Percentiles rank a stretch among this genome's conserved stretches.
Conservation (phyloP, 2,329 filamentous ascomycete genomes). For the Hymenoscyphus salicellus region DNA sequence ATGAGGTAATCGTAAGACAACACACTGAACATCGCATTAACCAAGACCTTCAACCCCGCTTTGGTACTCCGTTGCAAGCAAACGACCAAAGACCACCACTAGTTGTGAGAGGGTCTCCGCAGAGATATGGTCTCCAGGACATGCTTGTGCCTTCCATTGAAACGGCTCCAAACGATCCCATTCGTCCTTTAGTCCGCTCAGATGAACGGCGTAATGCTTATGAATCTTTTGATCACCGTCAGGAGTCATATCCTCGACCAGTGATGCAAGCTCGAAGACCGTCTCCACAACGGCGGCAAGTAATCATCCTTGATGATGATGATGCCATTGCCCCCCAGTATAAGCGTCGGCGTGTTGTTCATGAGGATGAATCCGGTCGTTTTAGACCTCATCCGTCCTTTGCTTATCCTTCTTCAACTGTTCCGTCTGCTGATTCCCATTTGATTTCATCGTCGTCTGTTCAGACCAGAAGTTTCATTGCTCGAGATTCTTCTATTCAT, state of each 20-base stretch:
- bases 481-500: slow-evolving; percentile 17
- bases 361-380: slow-evolving; percentile 30
- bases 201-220: slow-evolving; percentile 21
- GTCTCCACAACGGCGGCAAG: slow-evolving; percentile 28
- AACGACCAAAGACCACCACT: slow-evolving; percentile 29
- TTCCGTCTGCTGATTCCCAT: slow-evolving; percentile 28
- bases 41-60: slow-evolving; percentile 21
- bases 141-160: slow-evolving; percentile 37
- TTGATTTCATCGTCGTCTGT: slow-evolving; percentile 24
- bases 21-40: slow-evolving; percentile 26
- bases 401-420: slow-evolving; percentile 23
- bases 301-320: slow-evolving; percentile 36
- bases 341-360: slow-evolving; percentile 32
- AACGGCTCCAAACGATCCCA: slow-evolving; percentile 27
- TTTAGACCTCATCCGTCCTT: slow-evolving; percentile 28
- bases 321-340: slow-evolving; percentile 30
- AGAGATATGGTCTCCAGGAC: slow-evolving; percentile 32
- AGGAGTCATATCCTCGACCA: slow-evolving; percentile 24
- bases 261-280: slow-evolving; percentile 21
- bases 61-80: slow-evolving; percentile 19
- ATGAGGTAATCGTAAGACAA: slow-evolving; percentile 31
- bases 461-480: slow-evolving; percentile 23
- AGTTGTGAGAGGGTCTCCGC: slow-evolving; percentile 32
- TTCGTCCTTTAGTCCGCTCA: slow-evolving; percentile 20
- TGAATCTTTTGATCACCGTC: slow-evolving; percentile 18